Percentiles rank a stretch among this genome's conserved stretches.
phyloP scores from a whole-genome alignment of 2,329 filamentous ascomycete species.

The Cladosporium velox region DNA sequence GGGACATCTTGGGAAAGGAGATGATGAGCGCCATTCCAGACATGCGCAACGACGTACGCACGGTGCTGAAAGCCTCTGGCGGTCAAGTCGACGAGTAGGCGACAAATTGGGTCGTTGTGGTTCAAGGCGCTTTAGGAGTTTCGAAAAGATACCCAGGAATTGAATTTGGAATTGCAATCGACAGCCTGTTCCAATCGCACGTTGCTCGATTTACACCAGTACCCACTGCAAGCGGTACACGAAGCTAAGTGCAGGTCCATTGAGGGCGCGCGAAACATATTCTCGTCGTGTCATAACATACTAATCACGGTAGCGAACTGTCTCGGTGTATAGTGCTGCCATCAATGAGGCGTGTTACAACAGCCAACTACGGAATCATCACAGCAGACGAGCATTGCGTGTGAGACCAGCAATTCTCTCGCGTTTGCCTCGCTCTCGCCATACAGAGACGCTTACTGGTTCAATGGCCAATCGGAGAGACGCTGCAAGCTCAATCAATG shows the following conservation, averaged over 20 bases:
- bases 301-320: background rate
- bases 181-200: background rate
- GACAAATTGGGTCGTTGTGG: no score
- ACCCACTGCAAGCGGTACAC: background rate
- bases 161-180: background rate
- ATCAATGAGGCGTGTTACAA: background rate
- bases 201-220: background rate
- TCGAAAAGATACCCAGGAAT: conserved; percentile 8
- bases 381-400: background rate
- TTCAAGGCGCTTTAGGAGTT: conserved; percentile 1
- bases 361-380: background rate
- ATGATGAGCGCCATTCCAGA: conserved; percentile 61
- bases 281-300: background rate
- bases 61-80: conserved; percentile 50
- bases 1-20: conserved; percentile 60
- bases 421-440: background rate
- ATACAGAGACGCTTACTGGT: background rate
- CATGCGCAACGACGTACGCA: conserved; percentile 54
- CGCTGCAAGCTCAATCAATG: background rate
- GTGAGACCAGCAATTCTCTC: background rate
- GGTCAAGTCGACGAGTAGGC: conserved; percentile 30
- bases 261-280: background rate
- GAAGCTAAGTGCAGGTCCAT: background rate
- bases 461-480: background rate
- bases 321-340: background rate